A percentile compares a stretch with the other conserved stretches of the same genome.
These are phyloP conservation scores for Dujonia santamariae DNA, from an alignment of 1,139 yeast species.

Conservation along the genomic window DNA sequence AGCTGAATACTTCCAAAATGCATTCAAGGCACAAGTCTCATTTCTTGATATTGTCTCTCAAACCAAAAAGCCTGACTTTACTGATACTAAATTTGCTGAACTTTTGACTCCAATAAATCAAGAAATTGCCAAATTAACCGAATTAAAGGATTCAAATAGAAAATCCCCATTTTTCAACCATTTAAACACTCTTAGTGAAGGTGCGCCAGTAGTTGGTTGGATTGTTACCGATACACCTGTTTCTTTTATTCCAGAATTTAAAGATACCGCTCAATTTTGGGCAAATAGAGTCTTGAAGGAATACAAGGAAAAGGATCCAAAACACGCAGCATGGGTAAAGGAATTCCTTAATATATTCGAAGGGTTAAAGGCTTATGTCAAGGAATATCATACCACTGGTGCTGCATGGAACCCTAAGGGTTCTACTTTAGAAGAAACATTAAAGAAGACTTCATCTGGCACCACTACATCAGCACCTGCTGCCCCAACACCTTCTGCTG, in stretches of 20 bases:
- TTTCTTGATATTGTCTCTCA: conserved; percentile 59
- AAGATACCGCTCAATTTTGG: conserved; percentile 93
- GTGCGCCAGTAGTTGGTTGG: conserved; percentile 92
- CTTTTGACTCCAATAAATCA: conserved; percentile 70
- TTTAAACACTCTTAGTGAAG: conserved; percentile 82
- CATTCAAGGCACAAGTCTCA: conserved; percentile 56
- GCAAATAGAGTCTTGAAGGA: conserved; percentile 87
- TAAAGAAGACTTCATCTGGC: conserved; percentile 12
- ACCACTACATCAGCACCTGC: conserved; percentile 18
- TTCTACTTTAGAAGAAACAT: conserved; percentile 40
- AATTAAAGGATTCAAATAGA: conserved; percentile 73
- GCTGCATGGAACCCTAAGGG: conserved; percentile 67
- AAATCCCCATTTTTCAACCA: conserved; percentile 63
- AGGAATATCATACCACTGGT: conserved; percentile 78
- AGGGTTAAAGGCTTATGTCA: conserved; percentile 67
- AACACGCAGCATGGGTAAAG: conserved; percentile 79
- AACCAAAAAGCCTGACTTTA: conserved; percentile 62
- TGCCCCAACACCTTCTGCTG: conserved; percentile 15
- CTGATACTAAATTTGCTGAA: conserved; percentile 52
- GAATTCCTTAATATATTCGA: conserved; percentile 60
- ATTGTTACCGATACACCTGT: conserved; percentile 70
- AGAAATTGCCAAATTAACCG: conserved; percentile 54
- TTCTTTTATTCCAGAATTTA: conserved; percentile 74
- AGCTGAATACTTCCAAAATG: conserved; percentile 52
- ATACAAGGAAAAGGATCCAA: conserved; percentile 63